Evolutionary conservation across 805 yeast genomes (phyloP).

Genomic region (Hagleromyces aurorensis): DNA sequence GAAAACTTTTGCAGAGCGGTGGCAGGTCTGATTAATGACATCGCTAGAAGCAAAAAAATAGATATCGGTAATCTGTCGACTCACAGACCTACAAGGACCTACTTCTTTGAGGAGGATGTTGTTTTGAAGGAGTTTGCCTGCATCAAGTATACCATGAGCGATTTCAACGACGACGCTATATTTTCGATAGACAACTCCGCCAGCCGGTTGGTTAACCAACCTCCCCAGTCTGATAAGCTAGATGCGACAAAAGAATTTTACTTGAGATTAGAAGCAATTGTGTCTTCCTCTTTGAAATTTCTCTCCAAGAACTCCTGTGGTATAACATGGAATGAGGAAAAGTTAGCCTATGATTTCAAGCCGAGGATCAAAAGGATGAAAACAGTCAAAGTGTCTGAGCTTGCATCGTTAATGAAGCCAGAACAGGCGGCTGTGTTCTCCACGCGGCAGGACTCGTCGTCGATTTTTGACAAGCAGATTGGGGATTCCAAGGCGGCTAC

Average conservation of each 20-base stretch:
- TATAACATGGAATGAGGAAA: constrained; percentile 13
- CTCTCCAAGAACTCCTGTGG: constrained; percentile 15
- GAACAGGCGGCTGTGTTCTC: too few relatives aligned
- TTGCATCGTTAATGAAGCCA: background rate
- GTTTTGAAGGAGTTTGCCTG: constrained; percentile 51
- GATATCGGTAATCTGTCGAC: constrained; percentile 1
- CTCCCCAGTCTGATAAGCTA: constrained; percentile 7
- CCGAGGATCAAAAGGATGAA: constrained; percentile 1
- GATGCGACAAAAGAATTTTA: constrained; percentile 6
- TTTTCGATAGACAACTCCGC: constrained; percentile 11
- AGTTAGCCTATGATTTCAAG: constrained; percentile 3
- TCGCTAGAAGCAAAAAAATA: constrained; percentile 13
- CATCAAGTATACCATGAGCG: constrained; percentile 46
- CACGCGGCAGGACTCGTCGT: constrained; percentile 14
- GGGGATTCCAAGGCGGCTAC: background rate
- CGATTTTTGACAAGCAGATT: too few relatives aligned
- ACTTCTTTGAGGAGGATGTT: constrained; percentile 60
- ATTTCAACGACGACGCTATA: constrained; percentile 45
- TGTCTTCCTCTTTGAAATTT: constrained; percentile 13
- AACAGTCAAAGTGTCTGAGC: background rate
- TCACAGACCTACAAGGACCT: constrained; percentile 39
- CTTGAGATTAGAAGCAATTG: constrained; percentile 13
- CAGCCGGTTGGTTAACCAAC: constrained; percentile 15
- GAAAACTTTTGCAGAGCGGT: constrained; percentile 27
- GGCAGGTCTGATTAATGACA: constrained; percentile 27